phyloP scores from a whole-genome alignment of 2,329 filamentous ascomycete genomes.

The Aureobasidium sp. region DNA sequence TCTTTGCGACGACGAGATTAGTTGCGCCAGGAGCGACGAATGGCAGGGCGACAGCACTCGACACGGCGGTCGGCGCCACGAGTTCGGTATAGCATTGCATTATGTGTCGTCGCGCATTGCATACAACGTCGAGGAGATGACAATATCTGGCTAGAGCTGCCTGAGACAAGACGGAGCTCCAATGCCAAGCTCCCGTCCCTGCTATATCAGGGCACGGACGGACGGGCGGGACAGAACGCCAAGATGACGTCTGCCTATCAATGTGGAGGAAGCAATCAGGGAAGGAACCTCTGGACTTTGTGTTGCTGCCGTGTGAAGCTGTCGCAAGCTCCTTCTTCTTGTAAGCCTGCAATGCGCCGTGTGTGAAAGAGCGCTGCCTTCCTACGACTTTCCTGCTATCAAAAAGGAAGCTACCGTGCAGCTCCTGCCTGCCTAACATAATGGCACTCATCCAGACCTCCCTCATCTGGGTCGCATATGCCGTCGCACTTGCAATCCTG shows the following conservation, averaged over 20 bases:
- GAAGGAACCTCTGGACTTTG: conserved; percentile 6
- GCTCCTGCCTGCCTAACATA: conserved; percentile 7
- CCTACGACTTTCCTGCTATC: not conserved
- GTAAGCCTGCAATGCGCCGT: not conserved
- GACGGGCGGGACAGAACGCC: not conserved
- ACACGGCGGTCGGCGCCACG: conserved; percentile 87
- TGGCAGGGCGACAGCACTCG: conserved; percentile 71
- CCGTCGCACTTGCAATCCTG: conserved; percentile 67
- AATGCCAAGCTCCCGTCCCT: not conserved
- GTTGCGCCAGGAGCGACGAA: conserved; percentile 67
- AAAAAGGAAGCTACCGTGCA: not conserved
- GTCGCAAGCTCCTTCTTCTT: not conserved
- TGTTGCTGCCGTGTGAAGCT: not conserved
- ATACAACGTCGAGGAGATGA: not conserved
- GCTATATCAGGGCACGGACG: conserved; percentile 1
- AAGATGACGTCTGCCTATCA: not conserved
- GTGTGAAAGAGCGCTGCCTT: not conserved
- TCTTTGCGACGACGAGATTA: conserved; percentile 87
- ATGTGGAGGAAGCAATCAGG: not conserved
- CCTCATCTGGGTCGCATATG: conserved; percentile 93
- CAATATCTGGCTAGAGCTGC: not conserved
- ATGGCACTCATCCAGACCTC: conserved; percentile 74
- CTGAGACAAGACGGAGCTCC: not conserved
- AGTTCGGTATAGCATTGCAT: conserved; percentile 99
- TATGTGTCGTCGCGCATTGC: conserved; percentile 12